Evolutionary conservation across 345 rosid species (phyloP), one percentile per base, ranked within the genome.

Genomic region (Ceriops tagal): DNA sequence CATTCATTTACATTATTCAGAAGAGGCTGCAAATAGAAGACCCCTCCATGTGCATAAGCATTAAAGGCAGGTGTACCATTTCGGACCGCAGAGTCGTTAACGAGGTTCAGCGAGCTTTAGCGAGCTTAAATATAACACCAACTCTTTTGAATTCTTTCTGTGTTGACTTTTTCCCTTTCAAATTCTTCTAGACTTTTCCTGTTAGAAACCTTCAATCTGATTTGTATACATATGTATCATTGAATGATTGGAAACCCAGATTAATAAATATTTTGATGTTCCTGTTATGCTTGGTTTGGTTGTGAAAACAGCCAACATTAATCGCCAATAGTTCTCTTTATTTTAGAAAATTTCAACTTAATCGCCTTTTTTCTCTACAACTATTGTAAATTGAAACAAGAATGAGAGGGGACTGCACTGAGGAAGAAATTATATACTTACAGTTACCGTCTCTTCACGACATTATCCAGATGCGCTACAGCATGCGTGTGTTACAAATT

Each of bases 11-110:
- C 78, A 77, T 52, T 72, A 71, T 75, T 78, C 71, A 81, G 77
- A 74, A 73, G 57, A 62, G 31, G 77, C 76, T 68, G 78, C 76
- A 53, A 26, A 66, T 34, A 15, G 69, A 71, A 82, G 85, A 71
- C 85, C 88, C 85, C 84, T 78, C 87, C 88, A 87, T 84, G 91
- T 87, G 88, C 88, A 61, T 53, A 63, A 51, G 79, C 83, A 79
- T 75, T 87, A 24, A 83, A 76, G 82, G 79, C 83, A 74, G 79
- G 80, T 75, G 73, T 73, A 64, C 55, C 73, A 60, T 71, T 46
- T 66, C 70, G 61, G 43, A 71, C 30, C 34, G 61, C 61, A 65
- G 62, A 64, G 58, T 71, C 59, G 72, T 76, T 76, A 51, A 67
- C n/a, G n/a, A n/a, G n/a, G n/a, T n/a, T n/a, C n/a, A 24, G 1